Percentiles rank a stretch among this genome's conserved stretches.
Evolutionary conservation across 495 filamentous ascomycete genomes (phyloP).

Genomic region (Aspergillus coremiiformis): DNA sequence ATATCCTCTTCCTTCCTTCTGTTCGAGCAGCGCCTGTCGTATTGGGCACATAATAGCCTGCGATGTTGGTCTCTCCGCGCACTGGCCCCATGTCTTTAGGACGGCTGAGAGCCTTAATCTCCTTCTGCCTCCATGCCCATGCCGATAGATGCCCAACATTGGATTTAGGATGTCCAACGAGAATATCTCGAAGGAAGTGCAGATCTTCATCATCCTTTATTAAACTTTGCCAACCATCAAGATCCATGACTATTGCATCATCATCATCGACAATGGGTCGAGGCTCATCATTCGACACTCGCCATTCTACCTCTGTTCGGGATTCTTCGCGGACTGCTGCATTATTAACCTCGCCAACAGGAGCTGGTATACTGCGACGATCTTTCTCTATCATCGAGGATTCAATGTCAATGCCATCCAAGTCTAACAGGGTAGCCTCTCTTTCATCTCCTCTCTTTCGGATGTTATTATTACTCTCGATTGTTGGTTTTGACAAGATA

Average conservation of each 20-base stretch:
- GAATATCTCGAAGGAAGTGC: conserved; percentile 44
- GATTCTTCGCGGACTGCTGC: conserved; percentile 21
- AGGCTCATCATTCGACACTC: conserved; percentile 52
- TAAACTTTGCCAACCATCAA: conserved; percentile 71
- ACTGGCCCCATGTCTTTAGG: conserved; percentile 44
- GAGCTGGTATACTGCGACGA: neutral
- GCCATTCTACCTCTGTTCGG: conserved; percentile 49
- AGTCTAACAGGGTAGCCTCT: neutral
- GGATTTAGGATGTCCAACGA: conserved; percentile 40
- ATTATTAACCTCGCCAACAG: conserved; percentile 3
- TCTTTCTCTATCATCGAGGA: neutral
- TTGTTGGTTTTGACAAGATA: neutral
- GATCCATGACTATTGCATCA: conserved; percentile 54
- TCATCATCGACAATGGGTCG: conserved; percentile 64
- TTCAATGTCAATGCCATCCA: neutral
- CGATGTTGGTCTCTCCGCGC: conserved; percentile 52
- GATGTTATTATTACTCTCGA: neutral
- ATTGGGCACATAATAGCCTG: conserved; percentile 89
- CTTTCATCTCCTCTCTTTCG: neutral
- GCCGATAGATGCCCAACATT: conserved; percentile 58
- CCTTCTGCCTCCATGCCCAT: conserved; percentile 88
- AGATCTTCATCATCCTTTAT: conserved; percentile 78
- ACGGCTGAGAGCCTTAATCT: conserved; percentile 77
- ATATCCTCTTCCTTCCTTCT: conserved; percentile 86
- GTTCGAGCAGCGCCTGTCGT: conserved; percentile 77